Percentiles rank a stretch among this genome's conserved stretches.
Evolutionary conservation across 2,329 filamentous ascomycete genomes (phyloP).

Genomic region (Beauveria pseudobassiana): DNA sequence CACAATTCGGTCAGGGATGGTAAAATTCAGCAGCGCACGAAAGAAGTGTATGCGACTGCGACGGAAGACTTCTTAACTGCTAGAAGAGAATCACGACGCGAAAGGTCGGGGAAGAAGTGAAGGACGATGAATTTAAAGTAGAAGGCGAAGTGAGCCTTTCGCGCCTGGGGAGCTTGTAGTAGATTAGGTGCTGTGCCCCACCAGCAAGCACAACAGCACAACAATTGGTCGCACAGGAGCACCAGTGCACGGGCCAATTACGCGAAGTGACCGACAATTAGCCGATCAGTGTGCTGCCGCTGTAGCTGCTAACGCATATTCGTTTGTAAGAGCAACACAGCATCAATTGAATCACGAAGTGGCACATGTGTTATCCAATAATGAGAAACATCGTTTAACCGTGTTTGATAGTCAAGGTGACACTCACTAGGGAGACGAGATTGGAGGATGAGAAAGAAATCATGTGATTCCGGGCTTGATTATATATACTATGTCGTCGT

Average conservation of each 20-base stretch:
- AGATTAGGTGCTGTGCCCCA: constrained; percentile 3
- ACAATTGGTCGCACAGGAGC: constrained; percentile 10
- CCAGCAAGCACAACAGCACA: constrained; percentile 10
- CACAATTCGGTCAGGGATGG: neutral
- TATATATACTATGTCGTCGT: neutral
- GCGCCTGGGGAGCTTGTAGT: constrained; percentile 1
- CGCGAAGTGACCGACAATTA: neutral
- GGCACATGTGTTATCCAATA: neutral
- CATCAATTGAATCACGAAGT: neutral
- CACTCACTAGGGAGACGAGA: neutral
- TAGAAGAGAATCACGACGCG: neutral
- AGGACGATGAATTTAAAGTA: neutral
- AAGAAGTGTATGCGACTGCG: neutral
- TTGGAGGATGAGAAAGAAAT: neutral
- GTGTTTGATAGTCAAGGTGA: neutral
- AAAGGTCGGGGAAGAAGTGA: neutral
- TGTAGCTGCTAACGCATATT: neutral
- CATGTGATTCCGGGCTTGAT: neutral
- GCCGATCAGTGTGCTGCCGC: neutral
- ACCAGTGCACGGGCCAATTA: neutral
- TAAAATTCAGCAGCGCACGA: neutral
- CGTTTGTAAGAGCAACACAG: neutral
- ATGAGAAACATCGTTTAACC: neutral
- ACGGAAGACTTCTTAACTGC: neutral
- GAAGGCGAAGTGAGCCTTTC: neutral